These are phyloP conservation scores for Microthlaspi erraticum DNA, from an alignment of 345 rosid genomes.

Conservation along the genomic window DNA sequence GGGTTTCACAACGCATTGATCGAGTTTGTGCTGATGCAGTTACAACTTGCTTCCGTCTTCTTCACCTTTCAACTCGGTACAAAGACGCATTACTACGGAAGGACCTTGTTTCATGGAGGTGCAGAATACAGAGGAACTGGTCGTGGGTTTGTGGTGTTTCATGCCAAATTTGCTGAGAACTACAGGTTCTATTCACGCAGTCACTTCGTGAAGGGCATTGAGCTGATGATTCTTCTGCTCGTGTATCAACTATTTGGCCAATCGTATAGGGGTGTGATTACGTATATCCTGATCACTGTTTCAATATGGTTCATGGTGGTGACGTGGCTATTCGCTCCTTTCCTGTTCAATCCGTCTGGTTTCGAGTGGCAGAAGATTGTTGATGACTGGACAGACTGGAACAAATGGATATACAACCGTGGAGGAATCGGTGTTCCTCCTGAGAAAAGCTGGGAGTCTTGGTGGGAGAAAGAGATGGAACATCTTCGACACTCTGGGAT, in stretches of 20 bases:
- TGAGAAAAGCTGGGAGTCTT: constrained; percentile 75
- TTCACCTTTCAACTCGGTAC: constrained; percentile 78
- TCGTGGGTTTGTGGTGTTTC: constrained; percentile 88
- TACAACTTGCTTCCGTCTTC: constrained; percentile 68
- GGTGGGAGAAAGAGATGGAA: constrained; percentile 73
- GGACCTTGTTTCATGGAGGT: constrained; percentile 83
- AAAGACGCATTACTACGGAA: constrained; percentile 68
- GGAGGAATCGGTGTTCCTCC: constrained; percentile 70
- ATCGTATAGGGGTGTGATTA: constrained; percentile 50
- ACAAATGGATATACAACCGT: constrained; percentile 59
- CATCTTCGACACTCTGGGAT: constrained; percentile 60
- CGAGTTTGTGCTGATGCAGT: constrained; percentile 71
- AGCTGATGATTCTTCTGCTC: constrained; percentile 64
- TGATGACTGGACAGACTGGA: constrained; percentile 82
- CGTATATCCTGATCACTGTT: constrained; percentile 57
- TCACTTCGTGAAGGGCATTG: constrained; percentile 73
- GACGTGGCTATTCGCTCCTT: constrained; percentile 75
- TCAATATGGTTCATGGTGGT: constrained; percentile 70
- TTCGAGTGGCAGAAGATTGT: constrained; percentile 75
- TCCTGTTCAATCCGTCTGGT: constrained; percentile 72
- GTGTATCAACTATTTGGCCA: constrained; percentile 60
- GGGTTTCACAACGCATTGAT: constrained; percentile 66
- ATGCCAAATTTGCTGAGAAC: constrained; percentile 85
- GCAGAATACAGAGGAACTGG: constrained; percentile 89
- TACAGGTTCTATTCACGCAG: constrained; percentile 70